Percentiles rank a stretch among this genome's conserved stretches.
phyloP scores from a whole-genome alignment of 805 yeast species.

The Saccharomyces paradoxus region DNA sequence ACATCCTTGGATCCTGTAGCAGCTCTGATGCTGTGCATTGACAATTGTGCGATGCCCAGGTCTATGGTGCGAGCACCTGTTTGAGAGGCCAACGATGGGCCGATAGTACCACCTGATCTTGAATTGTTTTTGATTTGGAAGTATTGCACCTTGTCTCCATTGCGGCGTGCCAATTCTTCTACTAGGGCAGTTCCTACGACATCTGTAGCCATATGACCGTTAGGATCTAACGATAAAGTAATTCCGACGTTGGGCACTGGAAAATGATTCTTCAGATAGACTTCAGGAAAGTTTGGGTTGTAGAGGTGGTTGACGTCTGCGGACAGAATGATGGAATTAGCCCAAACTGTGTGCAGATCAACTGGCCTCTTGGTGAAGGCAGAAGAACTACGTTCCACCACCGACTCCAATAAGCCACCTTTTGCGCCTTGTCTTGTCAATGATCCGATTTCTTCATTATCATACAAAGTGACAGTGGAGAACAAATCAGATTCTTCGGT shows the following conservation, averaged over 20 bases:
- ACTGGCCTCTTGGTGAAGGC: conserved; percentile 22
- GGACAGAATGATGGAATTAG: conserved; percentile 71
- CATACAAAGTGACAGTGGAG: conserved; percentile 58
- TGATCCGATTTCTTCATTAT: conserved; percentile 81
- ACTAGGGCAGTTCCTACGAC: conserved; percentile 60
- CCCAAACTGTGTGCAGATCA: conserved; percentile 39
- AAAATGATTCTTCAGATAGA: conserved; percentile 68
- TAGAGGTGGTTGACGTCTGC: conserved; percentile 80
- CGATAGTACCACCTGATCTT: conserved; percentile 84
- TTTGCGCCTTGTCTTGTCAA: conserved; percentile 73
- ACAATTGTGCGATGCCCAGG: conserved; percentile 72
- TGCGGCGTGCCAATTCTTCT: conserved; percentile 58
- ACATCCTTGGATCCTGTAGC: conserved; percentile 71
- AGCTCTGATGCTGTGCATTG: conserved; percentile 84
- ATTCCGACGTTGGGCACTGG: conserved; percentile 76
- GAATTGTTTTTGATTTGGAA: conserved; percentile 83
- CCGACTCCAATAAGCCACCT: conserved; percentile 63
- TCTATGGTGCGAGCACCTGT: conserved; percentile 75
- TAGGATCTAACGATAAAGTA: conserved; percentile 63
- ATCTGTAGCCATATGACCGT: conserved; percentile 80
- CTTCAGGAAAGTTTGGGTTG: conserved; percentile 67
- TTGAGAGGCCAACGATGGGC: conserved; percentile 56
- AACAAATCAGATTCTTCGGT: conserved; percentile 35
- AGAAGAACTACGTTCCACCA: conserved; percentile 47
- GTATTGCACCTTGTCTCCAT: conserved; percentile 62